Base-by-base conservation (phyloP, 108 stramenopile species). In the Cyclotella sp. region DNA sequence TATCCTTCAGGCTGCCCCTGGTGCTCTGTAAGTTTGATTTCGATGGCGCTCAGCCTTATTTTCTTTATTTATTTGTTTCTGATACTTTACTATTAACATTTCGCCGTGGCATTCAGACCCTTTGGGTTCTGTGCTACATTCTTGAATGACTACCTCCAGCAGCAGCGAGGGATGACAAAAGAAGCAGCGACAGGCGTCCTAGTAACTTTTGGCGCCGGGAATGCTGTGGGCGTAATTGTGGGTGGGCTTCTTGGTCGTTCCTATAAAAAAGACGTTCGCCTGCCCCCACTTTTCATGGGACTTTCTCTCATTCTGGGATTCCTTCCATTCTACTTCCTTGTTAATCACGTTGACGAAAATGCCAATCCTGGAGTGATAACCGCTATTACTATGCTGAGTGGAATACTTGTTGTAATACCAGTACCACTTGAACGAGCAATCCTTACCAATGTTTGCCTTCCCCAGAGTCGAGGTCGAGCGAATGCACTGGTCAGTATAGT, bases 1-100 rank as follows among this genome's bases (percentile, higher is more conserved):
- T 14, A 77, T 89, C 41, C 64, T 84, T 24, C 88, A 89, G 66
- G 88, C 81, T 16, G 67, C 83, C 9, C 88, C 88, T 34, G 78
- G 76, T 16, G 77, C 77, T 46, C 29, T 86, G 22, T 64, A 29
- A 64, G 63, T 61, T 61, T 1, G 24, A 22, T 57, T 22, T n/a
- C n/a, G n/a, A n/a, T n/a, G n/a, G n/a, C n/a, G n/a, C n/a, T n/a
- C n/a, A n/a, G n/a, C 22, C 3, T 24, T 21, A 26, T 26, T n/a
- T 26, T 12, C 12, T 57, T 1, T 57, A 1, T n/a, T 3, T 22
- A 62, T 18, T 26, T 62, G 5, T 62, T 7, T 40, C 7, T 24
- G 12, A 57, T 7, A 3, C n/a, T 9, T 49, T 49, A 7, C n/a
- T n/a, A n/a, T 3, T n/a, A 49, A 9, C 30, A 8, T 64, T 0